Conservation (phyloP, 192 early-diverging fungal genomes). For the Mortierella antarctica region DNA sequence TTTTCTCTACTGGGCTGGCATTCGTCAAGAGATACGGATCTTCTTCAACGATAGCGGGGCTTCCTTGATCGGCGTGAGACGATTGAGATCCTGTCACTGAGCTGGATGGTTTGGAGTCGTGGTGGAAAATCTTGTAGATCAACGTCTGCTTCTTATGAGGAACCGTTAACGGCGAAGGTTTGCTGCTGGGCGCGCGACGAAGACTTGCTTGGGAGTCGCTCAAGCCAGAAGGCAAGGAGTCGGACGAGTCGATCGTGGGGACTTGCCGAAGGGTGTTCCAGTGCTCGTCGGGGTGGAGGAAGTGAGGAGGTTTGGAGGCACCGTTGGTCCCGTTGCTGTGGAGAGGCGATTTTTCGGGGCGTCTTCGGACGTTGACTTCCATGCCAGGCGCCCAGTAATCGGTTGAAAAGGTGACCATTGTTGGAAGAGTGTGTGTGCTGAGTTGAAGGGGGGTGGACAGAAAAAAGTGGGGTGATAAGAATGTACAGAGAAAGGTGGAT, state of each 20-base stretch:
- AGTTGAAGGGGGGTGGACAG: neutral
- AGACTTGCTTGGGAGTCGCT: neutral
- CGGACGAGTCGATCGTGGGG: conserved; percentile 23
- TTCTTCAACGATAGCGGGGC: conserved; percentile 3
- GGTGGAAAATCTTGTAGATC: conserved; percentile 53
- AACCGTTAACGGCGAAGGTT: conserved; percentile 27
- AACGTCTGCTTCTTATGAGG: conserved; percentile 44
- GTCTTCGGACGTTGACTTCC: conserved; percentile 56
- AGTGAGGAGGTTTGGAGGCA: conserved; percentile 2
- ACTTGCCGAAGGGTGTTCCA: conserved; percentile 35
- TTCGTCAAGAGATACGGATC: conserved; percentile 33
- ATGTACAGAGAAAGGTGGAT: neutral
- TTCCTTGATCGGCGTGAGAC: conserved; percentile 13
- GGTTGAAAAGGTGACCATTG: conserved; percentile 59
- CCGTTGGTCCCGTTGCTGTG: neutral
- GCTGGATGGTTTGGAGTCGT: conserved; percentile 17
- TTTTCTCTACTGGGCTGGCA: conserved; percentile 35
- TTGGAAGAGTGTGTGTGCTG: conserved; percentile 3
- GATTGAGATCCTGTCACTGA: conserved; percentile 13
- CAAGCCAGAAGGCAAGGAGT: neutral
- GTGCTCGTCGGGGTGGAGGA: conserved; percentile 16
- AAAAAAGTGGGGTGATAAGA: neutral
- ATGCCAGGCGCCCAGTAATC: conserved; percentile 61
- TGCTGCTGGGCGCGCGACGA: neutral
- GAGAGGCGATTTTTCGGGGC: conserved; percentile 27